Evolutionary conservation across 192 early-diverging fungal genomes (phyloP).

Genomic region (Linnemannia hyalina): DNA sequence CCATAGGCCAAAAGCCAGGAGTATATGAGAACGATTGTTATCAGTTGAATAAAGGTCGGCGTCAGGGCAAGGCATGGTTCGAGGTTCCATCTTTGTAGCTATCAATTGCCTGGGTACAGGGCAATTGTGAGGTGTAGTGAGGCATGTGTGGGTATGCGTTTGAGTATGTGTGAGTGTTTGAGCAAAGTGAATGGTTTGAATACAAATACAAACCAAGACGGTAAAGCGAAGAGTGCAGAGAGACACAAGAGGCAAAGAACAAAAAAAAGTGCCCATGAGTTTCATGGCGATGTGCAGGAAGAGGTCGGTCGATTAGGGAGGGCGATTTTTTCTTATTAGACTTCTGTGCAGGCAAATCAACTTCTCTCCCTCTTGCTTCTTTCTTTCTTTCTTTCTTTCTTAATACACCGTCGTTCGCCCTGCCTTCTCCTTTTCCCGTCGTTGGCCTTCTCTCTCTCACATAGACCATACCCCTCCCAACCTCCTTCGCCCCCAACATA

Average conservation of each 20-base stretch:
- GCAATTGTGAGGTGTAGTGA: too few relatives aligned
- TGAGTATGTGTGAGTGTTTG: background rate
- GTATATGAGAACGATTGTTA: too few relatives aligned
- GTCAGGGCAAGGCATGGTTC: too few relatives aligned
- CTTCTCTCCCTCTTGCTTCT: background rate
- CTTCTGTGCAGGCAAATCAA: constrained; percentile 1
- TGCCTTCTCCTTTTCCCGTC: background rate
- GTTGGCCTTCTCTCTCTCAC: background rate
- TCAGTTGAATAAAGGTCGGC: too few relatives aligned
- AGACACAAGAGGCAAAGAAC: background rate
- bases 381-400: constrained; percentile 9
- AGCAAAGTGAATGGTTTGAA: background rate
- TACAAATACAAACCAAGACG: background rate
- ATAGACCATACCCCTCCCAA: background rate
- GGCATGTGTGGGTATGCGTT: too few relatives aligned
- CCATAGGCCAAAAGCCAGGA: too few relatives aligned
- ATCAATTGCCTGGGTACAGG: too few relatives aligned
- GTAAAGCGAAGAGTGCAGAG: background rate
- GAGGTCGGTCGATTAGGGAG: constrained; percentile 1
- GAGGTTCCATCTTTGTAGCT: too few relatives aligned
- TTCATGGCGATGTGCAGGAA: background rate
- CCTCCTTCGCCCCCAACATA: background rate
- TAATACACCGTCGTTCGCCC: background rate
- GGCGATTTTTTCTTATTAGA: background rate
- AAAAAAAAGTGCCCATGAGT: too few relatives aligned